A percentile compares a stretch with the other conserved stretches of the same genome.
Conservation (phyloP, 306 rosid species). For the Cucumis sativus region Cucumber_9930_V3 NC_026656.2:17542501-17543000, state of each 20-base stretch:
- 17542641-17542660: constrained; percentile 8
- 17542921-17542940: constrained; percentile 57
- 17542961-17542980: constrained; percentile 67
- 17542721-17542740: constrained; percentile 26
- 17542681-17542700: constrained; percentile 45
- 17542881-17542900: constrained; percentile 56
- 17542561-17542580: constrained; percentile 44
- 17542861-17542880: constrained; percentile 51
- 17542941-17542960: constrained; percentile 59
- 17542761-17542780: constrained; percentile 36
- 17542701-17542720: constrained; percentile 41
- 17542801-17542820: constrained; percentile 57
- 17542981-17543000: constrained; percentile 26
- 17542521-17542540: constrained; percentile 16
- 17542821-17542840: constrained; percentile 47
- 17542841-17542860: constrained; percentile 39
- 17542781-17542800: constrained; percentile 65
- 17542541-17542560: constrained; percentile 15
- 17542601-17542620: constrained; percentile 47
- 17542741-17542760: constrained; percentile 25
- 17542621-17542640: constrained; percentile 27
- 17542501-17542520: constrained; percentile 34
- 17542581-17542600: constrained; percentile 25
- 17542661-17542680: constrained; percentile 45
- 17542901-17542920: constrained; percentile 47